Evolutionary conservation across 257 asterid genomes (phyloP).

Genomic region (Voacanga thouarsii): DNA sequence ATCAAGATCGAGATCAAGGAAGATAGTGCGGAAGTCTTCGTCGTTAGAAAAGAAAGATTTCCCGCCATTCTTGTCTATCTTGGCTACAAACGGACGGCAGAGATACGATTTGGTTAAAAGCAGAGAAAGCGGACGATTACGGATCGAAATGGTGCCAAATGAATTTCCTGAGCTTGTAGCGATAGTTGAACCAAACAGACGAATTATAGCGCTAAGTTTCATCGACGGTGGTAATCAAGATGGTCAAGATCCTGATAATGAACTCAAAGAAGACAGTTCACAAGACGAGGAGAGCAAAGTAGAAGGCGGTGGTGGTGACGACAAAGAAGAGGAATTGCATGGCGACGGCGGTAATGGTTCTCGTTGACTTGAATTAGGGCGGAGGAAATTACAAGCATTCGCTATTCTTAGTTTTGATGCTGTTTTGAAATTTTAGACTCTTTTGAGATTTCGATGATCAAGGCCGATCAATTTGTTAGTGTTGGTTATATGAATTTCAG

Average conservation of each 20-base stretch:
- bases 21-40: background rate
- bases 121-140: constrained; percentile 18
- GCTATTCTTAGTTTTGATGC: background rate
- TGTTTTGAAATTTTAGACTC: too few relatives aligned
- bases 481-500: background rate
- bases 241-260: background rate
- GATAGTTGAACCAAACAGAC: background rate
- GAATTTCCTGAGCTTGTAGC: background rate
- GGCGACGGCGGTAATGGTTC: background rate
- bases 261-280: background rate
- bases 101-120: constrained; percentile 2
- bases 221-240: background rate
- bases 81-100: constrained; percentile 17
- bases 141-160: constrained; percentile 7
- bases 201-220: background rate
- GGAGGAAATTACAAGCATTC: background rate
- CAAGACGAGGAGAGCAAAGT: background rate
- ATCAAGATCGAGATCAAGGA: background rate
- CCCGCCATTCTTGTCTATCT: constrained; percentile 19
- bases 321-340: background rate
- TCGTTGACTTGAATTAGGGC: background rate
- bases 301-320: background rate
- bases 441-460: too few relatives aligned
- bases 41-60: background rate
- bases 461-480: too few relatives aligned